A percentile compares a stretch with the other conserved stretches of the same genome.
These are phyloP conservation scores for Bipolaris bicolor DNA, from an alignment of 2,329 filamentous ascomycete genomes.

Conservation along the genomic window DNA sequence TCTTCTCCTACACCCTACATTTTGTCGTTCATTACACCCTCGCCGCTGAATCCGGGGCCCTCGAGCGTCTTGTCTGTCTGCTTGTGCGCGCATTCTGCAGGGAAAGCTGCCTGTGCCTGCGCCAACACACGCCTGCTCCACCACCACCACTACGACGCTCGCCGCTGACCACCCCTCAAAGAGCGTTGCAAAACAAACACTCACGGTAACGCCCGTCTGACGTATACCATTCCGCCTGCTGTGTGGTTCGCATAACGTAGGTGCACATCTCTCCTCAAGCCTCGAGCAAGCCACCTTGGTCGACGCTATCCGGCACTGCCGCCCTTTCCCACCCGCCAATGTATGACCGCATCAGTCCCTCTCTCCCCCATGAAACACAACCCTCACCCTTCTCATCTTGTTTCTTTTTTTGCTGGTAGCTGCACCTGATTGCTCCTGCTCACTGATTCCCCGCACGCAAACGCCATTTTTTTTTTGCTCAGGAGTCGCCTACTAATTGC, in stretches of 20 bases:
- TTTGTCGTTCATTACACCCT: slow-evolving; percentile 12
- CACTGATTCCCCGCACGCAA: slow-evolving; percentile 6
- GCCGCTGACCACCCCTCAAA: slow-evolving; percentile 13
- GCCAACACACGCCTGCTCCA: not conserved
- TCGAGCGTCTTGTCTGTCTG: not conserved
- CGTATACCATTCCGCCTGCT: not conserved
- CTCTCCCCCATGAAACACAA: slow-evolving; percentile 8
- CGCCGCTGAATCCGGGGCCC: not conserved
- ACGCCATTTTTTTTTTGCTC: slow-evolving; percentile 6
- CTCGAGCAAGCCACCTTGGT: slow-evolving; percentile 28
- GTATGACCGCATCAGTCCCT: slow-evolving; percentile 14
- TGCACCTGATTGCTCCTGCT: slow-evolving; percentile 2
- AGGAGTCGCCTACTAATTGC: slow-evolving; percentile 25
- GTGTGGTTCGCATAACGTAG: slow-evolving; percentile 19
- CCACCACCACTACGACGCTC: slow-evolving; percentile 1
- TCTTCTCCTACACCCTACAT: slow-evolving; percentile 16
- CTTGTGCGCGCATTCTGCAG: not conserved
- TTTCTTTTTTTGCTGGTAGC: not conserved
- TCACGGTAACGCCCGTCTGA: not conserved
- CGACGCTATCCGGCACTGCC: slow-evolving; percentile 30
- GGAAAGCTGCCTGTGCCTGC: not conserved
- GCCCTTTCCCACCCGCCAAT: slow-evolving; percentile 26
- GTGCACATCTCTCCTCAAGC: slow-evolving; percentile 18
- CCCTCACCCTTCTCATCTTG: not conserved
- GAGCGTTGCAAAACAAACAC: slow-evolving; percentile 12